Conservation (phyloP, 352 stramenopile species). For the Plasmopara viticola region DNA sequence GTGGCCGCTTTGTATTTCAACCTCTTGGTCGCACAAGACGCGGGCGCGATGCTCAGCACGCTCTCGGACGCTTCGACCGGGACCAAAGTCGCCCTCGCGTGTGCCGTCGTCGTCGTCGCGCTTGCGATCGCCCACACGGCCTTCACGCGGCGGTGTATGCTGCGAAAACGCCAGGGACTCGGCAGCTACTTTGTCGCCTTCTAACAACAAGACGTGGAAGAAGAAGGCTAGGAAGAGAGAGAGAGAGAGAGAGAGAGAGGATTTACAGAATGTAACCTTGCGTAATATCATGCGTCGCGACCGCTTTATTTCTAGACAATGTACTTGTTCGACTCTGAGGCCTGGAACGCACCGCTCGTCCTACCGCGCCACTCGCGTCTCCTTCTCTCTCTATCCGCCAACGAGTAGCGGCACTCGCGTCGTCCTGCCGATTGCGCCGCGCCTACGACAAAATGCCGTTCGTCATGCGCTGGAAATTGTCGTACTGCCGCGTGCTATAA, state of each 20-base stretch:
- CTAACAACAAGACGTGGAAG: background rate
- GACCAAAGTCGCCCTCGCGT: constrained; percentile 55
- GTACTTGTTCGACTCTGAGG: background rate
- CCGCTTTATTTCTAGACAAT: background rate
- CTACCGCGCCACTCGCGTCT: constrained; percentile 11
- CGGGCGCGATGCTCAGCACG: constrained; percentile 34
- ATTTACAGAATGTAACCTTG: too few relatives aligned
- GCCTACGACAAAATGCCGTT: constrained; percentile 90
- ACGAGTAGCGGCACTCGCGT: too few relatives aligned
- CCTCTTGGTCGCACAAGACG: constrained; percentile 60
- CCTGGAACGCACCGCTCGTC: background rate
- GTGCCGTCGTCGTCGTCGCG: constrained; percentile 39
- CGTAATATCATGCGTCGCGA: too few relatives aligned
- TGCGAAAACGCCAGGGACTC: constrained; percentile 37
- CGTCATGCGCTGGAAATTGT: constrained; percentile 93
- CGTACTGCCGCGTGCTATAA: constrained; percentile 90
- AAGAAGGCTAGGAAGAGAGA: background rate
- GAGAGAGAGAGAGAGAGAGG: background rate
- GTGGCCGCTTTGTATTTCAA: constrained; percentile 81
- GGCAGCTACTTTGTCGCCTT: constrained; percentile 27
- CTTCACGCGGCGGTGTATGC: constrained; percentile 67
- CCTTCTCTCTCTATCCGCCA: constrained; percentile 19
- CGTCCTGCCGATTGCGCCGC: too few relatives aligned
- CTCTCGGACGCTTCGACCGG: constrained; percentile 47
- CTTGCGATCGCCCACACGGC: constrained; percentile 58